Conservation (phyloP, 306 rosid species). For the Canavalia ensiformis region DNA sequence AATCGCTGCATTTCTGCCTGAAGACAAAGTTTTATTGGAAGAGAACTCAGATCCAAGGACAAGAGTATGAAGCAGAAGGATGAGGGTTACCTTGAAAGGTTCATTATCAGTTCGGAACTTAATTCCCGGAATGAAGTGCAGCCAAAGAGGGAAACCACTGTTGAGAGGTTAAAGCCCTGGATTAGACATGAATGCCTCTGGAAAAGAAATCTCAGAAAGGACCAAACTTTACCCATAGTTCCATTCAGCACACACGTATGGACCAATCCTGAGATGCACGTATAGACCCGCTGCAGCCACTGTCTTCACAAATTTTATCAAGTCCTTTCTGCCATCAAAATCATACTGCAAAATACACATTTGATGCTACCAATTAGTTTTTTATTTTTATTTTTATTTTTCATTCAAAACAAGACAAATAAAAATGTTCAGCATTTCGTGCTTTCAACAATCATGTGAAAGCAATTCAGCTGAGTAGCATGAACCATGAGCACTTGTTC, state of each 20-base stretch:
- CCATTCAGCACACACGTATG: slow-evolving; percentile 98
- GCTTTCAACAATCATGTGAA: slow-evolving; percentile 27
- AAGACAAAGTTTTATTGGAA: slow-evolving; percentile 33
- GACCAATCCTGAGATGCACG: slow-evolving; percentile 94
- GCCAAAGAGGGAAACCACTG: slow-evolving; percentile 98
- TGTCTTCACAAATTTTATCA: slow-evolving; percentile 79
- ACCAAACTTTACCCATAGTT: slow-evolving; percentile 79
- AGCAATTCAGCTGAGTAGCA: slow-evolving; percentile 11
- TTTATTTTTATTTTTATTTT: not conserved
- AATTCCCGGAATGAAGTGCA: slow-evolving; percentile 89
- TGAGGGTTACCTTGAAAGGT: slow-evolving; percentile 80
- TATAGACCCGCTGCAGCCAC: slow-evolving; percentile 87
- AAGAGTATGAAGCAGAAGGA: slow-evolving; percentile 9
- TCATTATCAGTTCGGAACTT: slow-evolving; percentile 91
- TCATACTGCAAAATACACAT: slow-evolving; percentile 65
- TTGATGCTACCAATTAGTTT: slow-evolving; percentile 25
- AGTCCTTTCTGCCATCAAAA: slow-evolving; percentile 83
- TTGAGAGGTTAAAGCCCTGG: slow-evolving; percentile 46
- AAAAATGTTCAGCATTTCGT: slow-evolving; percentile 33
- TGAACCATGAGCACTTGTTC: not conserved
- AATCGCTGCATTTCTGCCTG: slow-evolving; percentile 96
- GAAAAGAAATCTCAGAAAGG: slow-evolving; percentile 2
- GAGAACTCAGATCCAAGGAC: slow-evolving; percentile 19
- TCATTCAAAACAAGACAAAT: slow-evolving; percentile 19
- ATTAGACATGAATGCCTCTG: slow-evolving; percentile 38